Evolutionary conservation across 1,139 yeast genomes (phyloP), one percentile per base, ranked within the genome.

Genomic region (Pichia kudriavzevii): DNA sequence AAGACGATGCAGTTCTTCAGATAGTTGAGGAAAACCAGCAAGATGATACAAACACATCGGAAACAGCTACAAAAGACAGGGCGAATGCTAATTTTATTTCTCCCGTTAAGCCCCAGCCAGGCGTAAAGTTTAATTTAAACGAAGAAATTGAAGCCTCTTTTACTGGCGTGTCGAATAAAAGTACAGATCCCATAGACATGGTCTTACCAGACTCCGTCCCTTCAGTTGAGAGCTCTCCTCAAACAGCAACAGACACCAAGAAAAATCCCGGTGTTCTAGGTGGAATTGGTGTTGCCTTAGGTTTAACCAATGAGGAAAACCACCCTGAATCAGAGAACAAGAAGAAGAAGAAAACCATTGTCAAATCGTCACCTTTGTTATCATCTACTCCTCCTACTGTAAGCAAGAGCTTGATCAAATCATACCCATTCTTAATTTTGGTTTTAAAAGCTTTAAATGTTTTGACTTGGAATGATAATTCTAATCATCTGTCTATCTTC

Each of bases 401-500:
- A 11, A 79, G 95, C 21, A 82, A 82, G 49, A 83, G 94, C 5
- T 66, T 88, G 36, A 73, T 87, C 33, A 72, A 75, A 44, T 75
- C 94, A 7, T 87, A 88, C 54, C 96, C 96, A 3, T 82, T 84
- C 52, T 64, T 88, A 32, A 66, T 82, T 29, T 70, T 83, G 5
- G 74, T 77, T 9, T 85, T 87, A 56, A 76, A 78, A 47, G 43
- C 72, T 7, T 63, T 87, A 36, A 75, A 87, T 24, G 67, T 88
- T 22, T 59, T 83, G 21, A 88, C 97, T 0, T 91, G 98, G 98
- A 84, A 96, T 2, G 79, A 79, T 42, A 88, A 81, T 28, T 94
- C 85, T 56, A 67, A 72, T 31, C 78, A 87, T 47, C 63, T 83
- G 19, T 65, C 84, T 22, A 52, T 81, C 28, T 42, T 43, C 7